Conservation (phyloP, 148 eudicot species). For the Persicaria maculosa region DNA sequence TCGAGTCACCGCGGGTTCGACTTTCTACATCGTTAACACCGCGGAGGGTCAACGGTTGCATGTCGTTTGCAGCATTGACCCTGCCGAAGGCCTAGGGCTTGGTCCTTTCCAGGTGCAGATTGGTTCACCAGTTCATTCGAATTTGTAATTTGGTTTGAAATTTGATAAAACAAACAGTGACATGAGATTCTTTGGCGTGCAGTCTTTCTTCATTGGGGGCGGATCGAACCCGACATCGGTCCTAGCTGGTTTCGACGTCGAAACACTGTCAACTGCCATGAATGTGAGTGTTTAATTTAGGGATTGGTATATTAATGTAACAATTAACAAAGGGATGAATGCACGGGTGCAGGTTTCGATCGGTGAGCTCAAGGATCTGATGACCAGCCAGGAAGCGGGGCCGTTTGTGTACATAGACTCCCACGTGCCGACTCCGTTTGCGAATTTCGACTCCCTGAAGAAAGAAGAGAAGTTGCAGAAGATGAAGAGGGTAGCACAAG, state of each 20-base stretch:
- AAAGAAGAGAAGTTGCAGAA: conserved; percentile 33
- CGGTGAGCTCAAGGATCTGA: conserved; percentile 32
- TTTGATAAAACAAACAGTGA: neutral
- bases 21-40: conserved; percentile 62
- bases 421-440: conserved; percentile 46
- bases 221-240: conserved; percentile 60
- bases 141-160: neutral
- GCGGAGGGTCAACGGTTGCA: conserved; percentile 61
- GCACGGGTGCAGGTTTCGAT: conserved; percentile 43
- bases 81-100: conserved; percentile 41
- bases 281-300: conserved; percentile 41
- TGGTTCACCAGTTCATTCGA: neutral
- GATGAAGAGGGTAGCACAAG: conserved; percentile 33
- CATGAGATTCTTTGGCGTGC: conserved; percentile 15
- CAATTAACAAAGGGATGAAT: neutral
- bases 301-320: too few relatives aligned
- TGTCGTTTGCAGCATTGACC: conserved; percentile 60
- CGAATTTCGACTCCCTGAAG: conserved; percentile 38
- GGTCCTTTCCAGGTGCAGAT: conserved; percentile 33
- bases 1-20: conserved; percentile 63
- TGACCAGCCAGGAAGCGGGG: conserved; percentile 47
- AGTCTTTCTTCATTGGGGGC: conserved; percentile 87
- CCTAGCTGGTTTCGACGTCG: conserved; percentile 67
- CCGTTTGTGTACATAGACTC: conserved; percentile 53
- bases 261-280: conserved; percentile 58